Base-by-base conservation (phyloP, 2,329 filamentous ascomycete genomes). In the Aureobasidium subglaciale region DNA sequence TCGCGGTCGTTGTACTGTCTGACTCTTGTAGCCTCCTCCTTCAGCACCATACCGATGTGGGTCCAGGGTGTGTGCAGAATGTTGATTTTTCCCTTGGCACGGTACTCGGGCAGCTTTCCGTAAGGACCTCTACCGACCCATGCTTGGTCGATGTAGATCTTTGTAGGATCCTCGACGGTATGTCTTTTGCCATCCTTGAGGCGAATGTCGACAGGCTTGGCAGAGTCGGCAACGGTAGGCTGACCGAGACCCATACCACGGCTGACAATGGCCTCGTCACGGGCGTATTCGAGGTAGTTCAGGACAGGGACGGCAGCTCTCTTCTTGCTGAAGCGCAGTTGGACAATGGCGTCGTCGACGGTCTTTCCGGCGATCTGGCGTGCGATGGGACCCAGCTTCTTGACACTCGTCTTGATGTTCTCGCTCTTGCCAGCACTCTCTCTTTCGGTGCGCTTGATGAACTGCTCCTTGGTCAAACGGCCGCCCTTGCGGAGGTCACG, bases 301-400 rank as follows among this genome's bases (percentile, higher is more conserved):
- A 81, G 76, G 25, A 97, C 83, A 65, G 96, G 90, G 62, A 82
- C 77, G 6, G 92, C 88, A 60, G 87, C 87, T 75, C 90, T 92
- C 82, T 99, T 99, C 77, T 90, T 89, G 70, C 86, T 92, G 75
- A 92, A 97, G 56, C 86, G 83, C 89, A 99, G 96, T 78, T 99
- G 93, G 55, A 88, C 74, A 62, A 97, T 88, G 13, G 93, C 93
- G 32, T 99, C 91, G 57, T 95, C 90, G 59, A 99, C 78, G n/a
- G 86, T 85, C 80, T 96, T 97, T 62, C 93, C 93, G 2, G 84
- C 80, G 66, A 99, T 93, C 74, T 97, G 93, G 55, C 87, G 83
- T 22, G 92, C 85, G 48, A 99, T 75, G 64, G 88, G 86, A 52
- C 86, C 85, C 55, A 99, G 79, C 76, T 99, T 99, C 83, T 99